Evolutionary conservation across 1,139 yeast genomes (phyloP), one percentile per base, ranked within the genome.

Genomic region (Cylindricascospora bacillispora): DNA sequence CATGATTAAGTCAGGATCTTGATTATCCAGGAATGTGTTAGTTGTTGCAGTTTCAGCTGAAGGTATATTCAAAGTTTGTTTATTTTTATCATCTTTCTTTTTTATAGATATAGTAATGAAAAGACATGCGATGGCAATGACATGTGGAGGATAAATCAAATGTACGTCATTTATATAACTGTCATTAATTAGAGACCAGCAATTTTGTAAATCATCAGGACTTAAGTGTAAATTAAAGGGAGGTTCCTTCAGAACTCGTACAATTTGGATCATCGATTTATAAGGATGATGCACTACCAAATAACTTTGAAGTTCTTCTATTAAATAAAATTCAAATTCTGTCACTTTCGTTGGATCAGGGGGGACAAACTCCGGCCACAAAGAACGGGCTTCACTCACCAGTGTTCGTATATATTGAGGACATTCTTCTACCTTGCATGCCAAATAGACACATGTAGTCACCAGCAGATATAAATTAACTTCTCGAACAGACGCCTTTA

Each of bases 301-400:
- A 45, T 70, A 82, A 40, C 85, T 71, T 35, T 82, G 83, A 59
- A 89, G 65, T 52, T 86, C 97, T 49, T 85, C 95, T 22, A 89
- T 77, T 30, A 89, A 55, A 49, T 89, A 89, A 52, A 89, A 89
- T 57, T 89, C 98, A 57, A 92, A 82, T 50, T 89, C 98, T 0
- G 97, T 95, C n/a, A 89, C 64, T 47, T 81, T 82, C 23, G 94
- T 78, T 14, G 86, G 72, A 51, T 89, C 98, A 34, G 81, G 85
- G 0, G 95, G 93, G 20, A 89, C 77, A 48, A 75, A 83, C 47
- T 86, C 95, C 0, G 97, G 95, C 97, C 98, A 89, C 28, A 83
- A 57, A 26, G 78, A 78, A 30, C 95, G 62, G 2, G 97, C 93
- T 49, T 89, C 97, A 17, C 75, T 66, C 14, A 82, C 70, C 10